Conservation (phyloP, 768 basidiomycete species). For the Myochromella boudieri region DNA sequence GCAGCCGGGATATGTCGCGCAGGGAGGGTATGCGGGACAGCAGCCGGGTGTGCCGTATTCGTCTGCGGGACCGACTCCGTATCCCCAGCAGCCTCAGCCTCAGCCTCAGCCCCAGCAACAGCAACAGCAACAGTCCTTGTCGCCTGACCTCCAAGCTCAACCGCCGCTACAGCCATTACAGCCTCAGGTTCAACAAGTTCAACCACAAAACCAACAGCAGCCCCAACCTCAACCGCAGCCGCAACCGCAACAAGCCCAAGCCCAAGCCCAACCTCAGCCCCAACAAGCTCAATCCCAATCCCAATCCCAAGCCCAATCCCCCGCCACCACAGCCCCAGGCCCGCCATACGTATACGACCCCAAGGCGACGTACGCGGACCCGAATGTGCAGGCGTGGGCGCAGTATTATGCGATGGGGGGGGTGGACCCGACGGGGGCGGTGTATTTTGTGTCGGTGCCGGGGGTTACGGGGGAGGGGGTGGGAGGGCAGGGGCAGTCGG, state of each 20-base stretch:
- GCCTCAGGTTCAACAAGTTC: conserved; percentile 22
- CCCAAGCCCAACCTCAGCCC: conserved; percentile 12
- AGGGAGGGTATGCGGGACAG: conserved; percentile 29
- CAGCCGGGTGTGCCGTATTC: conserved; percentile 35
- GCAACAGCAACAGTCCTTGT: conserved; percentile 23
- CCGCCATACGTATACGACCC: conserved; percentile 65
- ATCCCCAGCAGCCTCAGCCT: conserved; percentile 30
- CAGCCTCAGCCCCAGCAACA: conserved; percentile 26
- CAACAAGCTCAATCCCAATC: conserved; percentile 15
- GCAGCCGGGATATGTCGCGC: conserved; percentile 22
- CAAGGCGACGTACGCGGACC: conserved; percentile 66
- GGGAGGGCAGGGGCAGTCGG: conserved; percentile 14
- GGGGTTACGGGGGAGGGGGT: conserved; percentile 60
- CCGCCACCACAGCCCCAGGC: conserved; percentile 28
- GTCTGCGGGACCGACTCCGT: conserved; percentile 38
- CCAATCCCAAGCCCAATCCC: conserved; percentile 19
- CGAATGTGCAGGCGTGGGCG: conserved; percentile 85
- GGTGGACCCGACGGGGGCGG: conserved; percentile 66
- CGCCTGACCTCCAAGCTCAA: conserved; percentile 15
- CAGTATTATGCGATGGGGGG: conserved; percentile 84
- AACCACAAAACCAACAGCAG: conserved; percentile 21
- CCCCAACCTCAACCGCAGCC: conserved; percentile 15
- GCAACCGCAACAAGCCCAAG: conserved; percentile 15
- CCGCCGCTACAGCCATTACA: conserved; percentile 6
- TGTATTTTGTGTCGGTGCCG: conserved; percentile 80